These are phyloP conservation scores for Populus hybrid DNA, from an alignment of 441 rosid genomes.

Conservation along the genomic window DNA sequence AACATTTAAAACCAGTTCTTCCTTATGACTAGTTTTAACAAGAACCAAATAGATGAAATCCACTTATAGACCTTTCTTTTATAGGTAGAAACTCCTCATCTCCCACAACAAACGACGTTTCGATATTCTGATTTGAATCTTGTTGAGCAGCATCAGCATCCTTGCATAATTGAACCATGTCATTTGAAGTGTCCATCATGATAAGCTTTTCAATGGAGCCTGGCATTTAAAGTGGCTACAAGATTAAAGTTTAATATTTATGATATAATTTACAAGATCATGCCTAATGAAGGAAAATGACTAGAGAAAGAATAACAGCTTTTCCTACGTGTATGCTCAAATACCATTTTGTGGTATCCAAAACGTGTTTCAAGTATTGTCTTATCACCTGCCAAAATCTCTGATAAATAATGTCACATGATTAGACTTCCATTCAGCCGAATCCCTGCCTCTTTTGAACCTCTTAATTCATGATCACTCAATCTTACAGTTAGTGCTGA, in stretches of 20 bases:
- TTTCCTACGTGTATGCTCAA: not conserved
- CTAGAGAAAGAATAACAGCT: too few relatives aligned
- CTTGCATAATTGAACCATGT: constrained; percentile 75
- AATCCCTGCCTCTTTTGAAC: not conserved
- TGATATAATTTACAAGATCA: not conserved
- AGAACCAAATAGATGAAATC: not conserved
- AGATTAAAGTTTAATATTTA: not conserved
- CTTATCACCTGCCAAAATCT: not conserved
- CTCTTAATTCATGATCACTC: not conserved
- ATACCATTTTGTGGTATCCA: too few relatives aligned
- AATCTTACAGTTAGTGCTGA: not conserved
- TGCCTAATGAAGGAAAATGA: not conserved
- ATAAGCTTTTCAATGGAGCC: constrained; percentile 87
- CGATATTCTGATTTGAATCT: constrained; percentile 39
- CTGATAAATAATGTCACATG: not conserved
- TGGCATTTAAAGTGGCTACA: constrained; percentile 18
- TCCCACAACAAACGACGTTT: constrained; percentile 71
- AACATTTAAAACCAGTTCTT: constrained; percentile 15
- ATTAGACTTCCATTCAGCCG: not conserved
- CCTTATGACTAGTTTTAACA: not conserved
- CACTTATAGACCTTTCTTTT: constrained; percentile 59
- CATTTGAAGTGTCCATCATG: constrained; percentile 93
- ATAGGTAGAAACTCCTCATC: constrained; percentile 95
- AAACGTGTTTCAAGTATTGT: not conserved
- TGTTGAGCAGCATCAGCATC: constrained; percentile 29